These are phyloP conservation scores for Rosa persica DNA, from an alignment of 306 rosid genomes.

Conservation along the genomic window DNA sequence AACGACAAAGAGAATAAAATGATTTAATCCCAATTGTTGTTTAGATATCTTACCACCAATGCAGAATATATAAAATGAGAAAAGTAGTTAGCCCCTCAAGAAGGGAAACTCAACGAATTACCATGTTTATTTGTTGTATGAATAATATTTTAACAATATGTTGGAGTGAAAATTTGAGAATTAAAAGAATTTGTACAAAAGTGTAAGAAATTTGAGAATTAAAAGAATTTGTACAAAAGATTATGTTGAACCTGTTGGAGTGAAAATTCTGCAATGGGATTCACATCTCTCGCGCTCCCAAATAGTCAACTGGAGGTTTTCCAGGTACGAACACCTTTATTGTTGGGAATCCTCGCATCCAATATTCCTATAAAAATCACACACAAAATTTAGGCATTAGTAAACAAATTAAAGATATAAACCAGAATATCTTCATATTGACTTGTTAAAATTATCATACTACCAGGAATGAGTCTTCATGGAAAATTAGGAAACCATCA, in stretches of 20 bases:
- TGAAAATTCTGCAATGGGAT: slow-evolving; percentile 84
- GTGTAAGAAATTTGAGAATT: too few species aligned
- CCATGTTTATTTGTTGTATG: background rate
- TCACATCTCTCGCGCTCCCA: slow-evolving; percentile 93
- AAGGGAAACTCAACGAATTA: background rate
- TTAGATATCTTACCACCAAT: background rate
- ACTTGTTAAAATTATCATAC: too few species aligned
- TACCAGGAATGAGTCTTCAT: too few species aligned
- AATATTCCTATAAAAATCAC: slow-evolving; percentile 60
- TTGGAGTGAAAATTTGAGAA: too few species aligned
- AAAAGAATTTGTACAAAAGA: background rate
- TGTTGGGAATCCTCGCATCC: slow-evolving; percentile 88
- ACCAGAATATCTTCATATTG: too few species aligned
- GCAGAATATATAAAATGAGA: too few species aligned
- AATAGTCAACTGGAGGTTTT: slow-evolving; percentile 81
- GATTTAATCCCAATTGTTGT: background rate
- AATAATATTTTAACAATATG: too few species aligned
- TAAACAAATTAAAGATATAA: too few species aligned
- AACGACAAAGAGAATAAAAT: slow-evolving; percentile 19
- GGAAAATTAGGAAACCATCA: too few species aligned
- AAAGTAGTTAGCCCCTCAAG: background rate
- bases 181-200: too few species aligned
- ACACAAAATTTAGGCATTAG: too few species aligned
- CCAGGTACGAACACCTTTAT: slow-evolving; percentile 90
- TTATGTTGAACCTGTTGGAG: slow-evolving; percentile 67